A percentile compares a stretch with the other conserved stretches of the same genome.
Evolutionary conservation across 78 protist species (phyloP).

Genomic region (Cavenderia fasciculata): DNA sequence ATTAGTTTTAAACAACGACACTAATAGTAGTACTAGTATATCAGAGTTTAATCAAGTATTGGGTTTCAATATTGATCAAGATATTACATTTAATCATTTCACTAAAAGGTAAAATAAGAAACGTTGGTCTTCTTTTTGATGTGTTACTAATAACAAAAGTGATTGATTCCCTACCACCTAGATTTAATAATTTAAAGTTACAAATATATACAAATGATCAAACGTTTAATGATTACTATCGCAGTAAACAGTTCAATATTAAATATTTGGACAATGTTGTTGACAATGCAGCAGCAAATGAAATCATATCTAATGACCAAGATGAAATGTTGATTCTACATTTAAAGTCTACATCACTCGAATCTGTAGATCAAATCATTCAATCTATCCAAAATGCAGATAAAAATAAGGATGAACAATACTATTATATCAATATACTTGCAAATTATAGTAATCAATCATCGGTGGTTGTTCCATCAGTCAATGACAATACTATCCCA

Average conservation of each 20-base stretch:
- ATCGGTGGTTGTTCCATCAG: neutral
- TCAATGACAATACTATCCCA: slow-evolving; percentile 12
- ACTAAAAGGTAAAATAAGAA: slow-evolving; percentile 32
- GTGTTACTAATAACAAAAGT: neutral
- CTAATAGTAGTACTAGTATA: neutral
- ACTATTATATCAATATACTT: neutral
- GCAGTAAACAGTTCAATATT: neutral
- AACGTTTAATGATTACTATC: neutral
- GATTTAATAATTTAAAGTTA: slow-evolving; percentile 31
- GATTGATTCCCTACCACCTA: neutral
- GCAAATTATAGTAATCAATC: too few species aligned
- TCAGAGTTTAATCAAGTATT: slow-evolving; percentile 38
- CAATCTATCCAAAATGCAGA: neutral
- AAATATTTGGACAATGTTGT: neutral
- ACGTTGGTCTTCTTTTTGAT: neutral
- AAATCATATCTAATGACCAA: neutral
- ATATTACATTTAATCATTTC: neutral
- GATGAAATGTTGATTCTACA: slow-evolving; percentile 10
- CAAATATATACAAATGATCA: slow-evolving; percentile 1
- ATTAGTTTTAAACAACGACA: neutral
- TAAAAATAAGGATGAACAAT: neutral
- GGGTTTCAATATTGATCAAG: slow-evolving; percentile 16
- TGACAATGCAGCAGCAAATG: neutral
- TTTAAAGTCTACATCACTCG: neutral
- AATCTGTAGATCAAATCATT: neutral